phyloP scores from a whole-genome alignment of 2,329 filamentous ascomycete genomes.

The Nemania sp. region DNA sequence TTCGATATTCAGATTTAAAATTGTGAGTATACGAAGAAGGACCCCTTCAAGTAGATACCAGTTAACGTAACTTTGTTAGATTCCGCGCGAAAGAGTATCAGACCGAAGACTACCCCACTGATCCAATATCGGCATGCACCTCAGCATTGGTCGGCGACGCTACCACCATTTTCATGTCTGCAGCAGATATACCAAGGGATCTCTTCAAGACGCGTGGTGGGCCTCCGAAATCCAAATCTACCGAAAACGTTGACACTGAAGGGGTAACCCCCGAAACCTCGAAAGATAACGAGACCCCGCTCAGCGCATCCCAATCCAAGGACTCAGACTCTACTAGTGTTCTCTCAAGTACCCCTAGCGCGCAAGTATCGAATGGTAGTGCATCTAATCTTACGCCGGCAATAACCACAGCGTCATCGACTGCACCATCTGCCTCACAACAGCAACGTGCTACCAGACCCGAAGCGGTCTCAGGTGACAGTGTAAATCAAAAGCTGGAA shows the following conservation, averaged over 20 bases:
- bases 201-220: slow-evolving; percentile 49
- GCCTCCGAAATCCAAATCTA: slow-evolving; percentile 28
- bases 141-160: slow-evolving; percentile 82
- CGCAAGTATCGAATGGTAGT: slow-evolving; percentile 23
- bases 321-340: slow-evolving; percentile 23
- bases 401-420: slow-evolving; percentile 15
- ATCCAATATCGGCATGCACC: slow-evolving; percentile 77
- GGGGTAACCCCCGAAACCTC: slow-evolving; percentile 15
- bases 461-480: slow-evolving; percentile 24
- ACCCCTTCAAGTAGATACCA: background rate
- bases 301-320: slow-evolving; percentile 7
- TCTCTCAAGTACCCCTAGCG: slow-evolving; percentile 23
- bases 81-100: slow-evolving; percentile 67
- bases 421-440: slow-evolving; percentile 1
- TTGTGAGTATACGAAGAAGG: slow-evolving; percentile 55
- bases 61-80: slow-evolving; percentile 39
- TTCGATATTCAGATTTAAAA: slow-evolving; percentile 73
- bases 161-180: slow-evolving; percentile 76
- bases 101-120: slow-evolving; percentile 76
- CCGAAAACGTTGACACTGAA: slow-evolving; percentile 22
- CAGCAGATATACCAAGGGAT: slow-evolving; percentile 71
- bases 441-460: slow-evolving; percentile 6
- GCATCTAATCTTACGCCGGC: slow-evolving; percentile 19
- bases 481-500: slow-evolving; percentile 50
- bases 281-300: slow-evolving; percentile 13